Evolutionary conservation across 2,329 filamentous ascomycete genomes (phyloP).

Genomic region (Coniochaeta ligniaria): DNA sequence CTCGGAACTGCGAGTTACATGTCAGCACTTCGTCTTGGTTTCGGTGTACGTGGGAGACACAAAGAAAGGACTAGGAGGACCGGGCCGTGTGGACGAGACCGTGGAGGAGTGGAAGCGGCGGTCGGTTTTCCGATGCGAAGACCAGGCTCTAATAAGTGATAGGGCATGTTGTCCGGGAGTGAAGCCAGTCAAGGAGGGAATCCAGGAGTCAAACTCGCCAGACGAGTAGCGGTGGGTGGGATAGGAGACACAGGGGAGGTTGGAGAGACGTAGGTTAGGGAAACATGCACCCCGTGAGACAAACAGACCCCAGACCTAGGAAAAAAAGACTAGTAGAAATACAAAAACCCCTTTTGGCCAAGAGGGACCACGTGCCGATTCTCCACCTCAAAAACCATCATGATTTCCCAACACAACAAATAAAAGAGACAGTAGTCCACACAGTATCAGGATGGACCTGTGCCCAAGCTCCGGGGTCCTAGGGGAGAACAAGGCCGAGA

Average conservation of each 20-base stretch:
- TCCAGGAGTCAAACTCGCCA: neutral
- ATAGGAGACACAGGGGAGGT: neutral
- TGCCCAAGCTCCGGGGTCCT: neutral
- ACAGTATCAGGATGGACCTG: neutral
- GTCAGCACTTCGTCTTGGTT: neutral
- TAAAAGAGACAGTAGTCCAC: neutral
- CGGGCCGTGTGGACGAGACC: neutral
- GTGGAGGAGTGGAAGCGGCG: neutral
- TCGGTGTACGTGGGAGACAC: neutral
- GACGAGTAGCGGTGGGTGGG: neutral
- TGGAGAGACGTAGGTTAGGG: neutral
- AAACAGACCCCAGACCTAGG: neutral
- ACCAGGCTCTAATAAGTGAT: neutral
- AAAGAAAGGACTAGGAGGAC: neutral
- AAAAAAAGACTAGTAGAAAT: neutral
- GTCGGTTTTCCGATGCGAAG: neutral
- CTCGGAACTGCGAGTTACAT: slow-evolving; percentile 40
- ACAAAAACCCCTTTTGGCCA: neutral
- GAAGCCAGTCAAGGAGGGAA: neutral
- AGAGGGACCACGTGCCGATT: neutral
- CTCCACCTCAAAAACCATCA: neutral
- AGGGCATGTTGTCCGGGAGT: neutral
- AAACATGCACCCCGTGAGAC: neutral
- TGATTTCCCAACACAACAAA: neutral
- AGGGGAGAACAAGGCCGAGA: neutral